A percentile compares a stretch with the other conserved stretches of the same genome.
Evolutionary conservation across 768 basidiomycete species (phyloP).

Genomic region (Hericium alpestre): DNA sequence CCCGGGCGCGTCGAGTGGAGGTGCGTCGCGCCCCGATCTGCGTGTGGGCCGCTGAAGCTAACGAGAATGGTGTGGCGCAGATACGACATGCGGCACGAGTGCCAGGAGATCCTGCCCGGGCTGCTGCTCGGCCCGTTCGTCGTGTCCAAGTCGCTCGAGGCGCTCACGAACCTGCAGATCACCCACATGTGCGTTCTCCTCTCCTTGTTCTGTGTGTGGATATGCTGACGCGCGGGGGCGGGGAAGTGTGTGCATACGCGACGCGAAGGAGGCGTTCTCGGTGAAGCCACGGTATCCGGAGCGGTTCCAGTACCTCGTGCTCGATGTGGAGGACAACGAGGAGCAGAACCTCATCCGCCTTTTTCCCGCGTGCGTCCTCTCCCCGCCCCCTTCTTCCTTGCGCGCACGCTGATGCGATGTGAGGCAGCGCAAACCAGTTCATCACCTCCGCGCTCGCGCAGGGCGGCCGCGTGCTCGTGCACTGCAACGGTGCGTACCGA

Average conservation of each 20-base stretch:
- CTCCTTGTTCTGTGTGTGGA: neutral
- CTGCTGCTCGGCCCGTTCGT: conserved; percentile 82
- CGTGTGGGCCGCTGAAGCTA: too few species aligned
- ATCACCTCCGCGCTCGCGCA: conserved; percentile 58
- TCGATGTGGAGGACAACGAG: conserved; percentile 87
- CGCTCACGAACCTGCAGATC: conserved; percentile 52
- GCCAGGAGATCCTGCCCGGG: conserved; percentile 81
- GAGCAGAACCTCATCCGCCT: conserved; percentile 90
- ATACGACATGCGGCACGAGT: conserved; percentile 94
- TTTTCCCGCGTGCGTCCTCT: conserved; percentile 61
- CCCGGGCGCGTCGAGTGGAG: conserved; percentile 75
- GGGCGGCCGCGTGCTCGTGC: conserved; percentile 74
- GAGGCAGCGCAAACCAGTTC: conserved; percentile 58
- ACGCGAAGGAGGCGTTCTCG: conserved; percentile 83
- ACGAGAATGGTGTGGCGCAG: conserved; percentile 23
- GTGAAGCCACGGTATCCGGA: conserved; percentile 79
- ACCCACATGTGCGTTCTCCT: conserved; percentile 62
- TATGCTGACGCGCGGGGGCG: neutral
- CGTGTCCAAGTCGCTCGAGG: conserved; percentile 72
- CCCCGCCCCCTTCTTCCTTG: neutral
- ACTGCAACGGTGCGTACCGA: conserved; percentile 64
- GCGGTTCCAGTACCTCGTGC: conserved; percentile 62
- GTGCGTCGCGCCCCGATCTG: conserved; percentile 27
- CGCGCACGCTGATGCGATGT: neutral
- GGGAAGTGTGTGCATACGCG: conserved; percentile 78